A percentile compares a stretch with the other conserved stretches of the same genome.
phyloP scores from a whole-genome alignment of 495 filamentous ascomycete genomes.

The Penicillium maclennaniae region DNA sequence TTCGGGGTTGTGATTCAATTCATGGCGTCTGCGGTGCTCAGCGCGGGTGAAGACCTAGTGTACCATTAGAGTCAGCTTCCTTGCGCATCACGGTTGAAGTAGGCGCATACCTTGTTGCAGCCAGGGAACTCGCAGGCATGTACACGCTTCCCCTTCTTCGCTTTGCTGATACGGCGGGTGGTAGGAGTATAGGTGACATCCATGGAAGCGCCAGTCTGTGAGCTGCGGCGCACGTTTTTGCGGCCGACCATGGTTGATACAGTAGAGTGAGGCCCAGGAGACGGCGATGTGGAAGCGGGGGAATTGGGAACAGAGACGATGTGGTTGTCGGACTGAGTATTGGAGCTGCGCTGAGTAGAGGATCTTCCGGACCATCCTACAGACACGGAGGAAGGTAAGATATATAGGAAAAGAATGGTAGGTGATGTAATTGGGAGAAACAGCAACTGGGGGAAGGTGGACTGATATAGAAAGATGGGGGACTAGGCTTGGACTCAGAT shows the following conservation, averaged over 20 bases:
- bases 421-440: conserved; percentile 12
- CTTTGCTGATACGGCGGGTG: conserved; percentile 74
- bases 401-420: conserved; percentile 7
- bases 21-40: conserved; percentile 81
- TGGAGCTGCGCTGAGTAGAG: conserved; percentile 9
- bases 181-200: conserved; percentile 57
- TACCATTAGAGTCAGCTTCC: conserved; percentile 14
- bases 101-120: conserved; percentile 57
- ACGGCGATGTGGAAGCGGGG: conserved; percentile 13
- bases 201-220: conserved; percentile 20
- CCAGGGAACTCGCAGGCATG: conserved; percentile 62
- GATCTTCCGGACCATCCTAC: conserved; percentile 16
- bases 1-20: conserved; percentile 74
- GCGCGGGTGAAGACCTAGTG: conserved; percentile 74
- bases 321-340: conserved; percentile 4
- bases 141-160: conserved; percentile 78
- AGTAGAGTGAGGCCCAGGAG: conserved; percentile 9
- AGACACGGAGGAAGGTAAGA: conserved; percentile 7
- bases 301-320: conserved; percentile 10
- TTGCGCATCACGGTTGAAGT: background rate
- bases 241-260: conserved; percentile 19
- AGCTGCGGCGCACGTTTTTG: conserved; percentile 17
- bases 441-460: conserved; percentile 18
- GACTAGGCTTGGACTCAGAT: conserved; percentile 22
- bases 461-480: conserved; percentile 28